These are phyloP conservation scores for Gryganskiella cystojenkinii DNA, from an alignment of 192 early-diverging fungal species.

Conservation along the genomic window DNA sequence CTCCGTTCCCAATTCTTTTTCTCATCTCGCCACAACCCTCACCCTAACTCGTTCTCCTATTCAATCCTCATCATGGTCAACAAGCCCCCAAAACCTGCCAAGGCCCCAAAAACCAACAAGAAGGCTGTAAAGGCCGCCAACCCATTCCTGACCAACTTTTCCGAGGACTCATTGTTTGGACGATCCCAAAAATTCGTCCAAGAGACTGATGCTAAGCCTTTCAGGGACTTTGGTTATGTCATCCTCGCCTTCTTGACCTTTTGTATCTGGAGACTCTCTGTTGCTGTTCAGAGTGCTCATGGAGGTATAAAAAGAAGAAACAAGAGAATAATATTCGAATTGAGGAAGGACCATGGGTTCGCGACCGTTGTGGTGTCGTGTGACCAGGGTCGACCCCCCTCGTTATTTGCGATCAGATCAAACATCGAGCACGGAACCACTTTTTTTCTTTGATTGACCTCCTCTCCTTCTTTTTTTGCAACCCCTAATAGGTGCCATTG, in stretches of 20 bases:
- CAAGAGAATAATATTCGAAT: no score
- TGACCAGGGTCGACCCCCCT: no score
- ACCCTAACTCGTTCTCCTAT: no score
- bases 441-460: background rate
- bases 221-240: conserved; percentile 34
- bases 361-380: no score
- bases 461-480: background rate
- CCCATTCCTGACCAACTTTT: background rate
- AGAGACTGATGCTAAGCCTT: conserved; percentile 35
- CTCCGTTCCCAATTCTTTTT: no score
- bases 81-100: no score
- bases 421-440: background rate
- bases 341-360: no score
- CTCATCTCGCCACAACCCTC: no score
- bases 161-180: conserved; percentile 21
- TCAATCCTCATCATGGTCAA: no score
- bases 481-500: conserved; percentile 16
- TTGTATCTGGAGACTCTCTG: conserved; percentile 38
- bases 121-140: no score
- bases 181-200: conserved; percentile 24
- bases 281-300: conserved; percentile 15
- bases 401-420: background rate
- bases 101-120: no score
- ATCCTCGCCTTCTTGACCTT: conserved; percentile 19
- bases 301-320: no score